These are phyloP conservation scores for Populus deltoides DNA, from an alignment of 345 rosid species.

Conservation along the genomic window DNA sequence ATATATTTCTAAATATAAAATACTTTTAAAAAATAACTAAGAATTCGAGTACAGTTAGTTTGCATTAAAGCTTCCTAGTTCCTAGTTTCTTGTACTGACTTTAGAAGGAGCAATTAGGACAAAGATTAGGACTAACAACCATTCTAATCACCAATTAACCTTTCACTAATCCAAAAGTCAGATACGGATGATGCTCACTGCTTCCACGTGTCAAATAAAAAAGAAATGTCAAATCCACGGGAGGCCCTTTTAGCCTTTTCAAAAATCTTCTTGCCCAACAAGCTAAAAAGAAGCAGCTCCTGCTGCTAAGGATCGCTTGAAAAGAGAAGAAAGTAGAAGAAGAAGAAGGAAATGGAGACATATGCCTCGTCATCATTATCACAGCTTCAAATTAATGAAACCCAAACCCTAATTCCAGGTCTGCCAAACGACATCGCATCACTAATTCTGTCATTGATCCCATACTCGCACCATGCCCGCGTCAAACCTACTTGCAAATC, in stretches of 20 bases:
- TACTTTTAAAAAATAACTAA: too few relatives aligned
- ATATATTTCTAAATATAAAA: too few relatives aligned
- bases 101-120: too few relatives aligned
- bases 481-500: slow-evolving; percentile 66
- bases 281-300: not conserved
- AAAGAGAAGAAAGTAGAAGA: too few relatives aligned
- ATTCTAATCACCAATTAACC: too few relatives aligned
- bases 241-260: not conserved
- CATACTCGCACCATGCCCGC: slow-evolving; percentile 70
- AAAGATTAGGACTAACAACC: too few relatives aligned
- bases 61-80: too few relatives aligned
- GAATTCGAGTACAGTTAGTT: too few relatives aligned
- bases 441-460: slow-evolving; percentile 57
- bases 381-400: slow-evolving; percentile 24
- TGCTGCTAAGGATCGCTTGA: not conserved
- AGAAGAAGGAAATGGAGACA: not conserved
- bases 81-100: too few relatives aligned
- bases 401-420: slow-evolving; percentile 59
- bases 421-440: slow-evolving; percentile 66
- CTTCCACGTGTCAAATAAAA: not conserved
- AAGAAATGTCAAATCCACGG: not conserved
- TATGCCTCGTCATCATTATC: not conserved
- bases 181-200: too few relatives aligned
- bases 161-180: too few relatives aligned
- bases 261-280: not conserved